Evolutionary conservation across 2,329 filamentous ascomycete species (phyloP).

Genomic region (Ophiostoma sp.): DNA sequence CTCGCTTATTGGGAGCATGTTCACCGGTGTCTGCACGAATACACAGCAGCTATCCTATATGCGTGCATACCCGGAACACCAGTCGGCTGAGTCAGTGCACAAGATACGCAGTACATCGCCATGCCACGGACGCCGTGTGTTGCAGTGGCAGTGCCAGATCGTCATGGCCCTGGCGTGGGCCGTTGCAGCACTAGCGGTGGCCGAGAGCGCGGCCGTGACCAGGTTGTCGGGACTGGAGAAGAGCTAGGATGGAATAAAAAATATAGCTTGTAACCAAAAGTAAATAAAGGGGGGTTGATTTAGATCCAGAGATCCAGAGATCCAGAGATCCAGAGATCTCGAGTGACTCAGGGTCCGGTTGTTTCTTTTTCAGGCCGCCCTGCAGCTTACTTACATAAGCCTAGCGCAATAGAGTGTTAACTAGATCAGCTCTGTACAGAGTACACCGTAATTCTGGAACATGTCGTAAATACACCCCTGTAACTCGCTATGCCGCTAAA

Average conservation of each 20-base stretch:
- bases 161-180: not conserved
- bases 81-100: not conserved
- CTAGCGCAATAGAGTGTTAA: not conserved
- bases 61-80: not conserved
- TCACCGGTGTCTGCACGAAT: not conserved
- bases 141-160: not conserved
- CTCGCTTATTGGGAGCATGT: not conserved
- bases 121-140: not conserved
- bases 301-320: slow-evolving; percentile 1
- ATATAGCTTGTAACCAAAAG: not conserved
- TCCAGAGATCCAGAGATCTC: slow-evolving; percentile 5
- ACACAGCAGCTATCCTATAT: not conserved
- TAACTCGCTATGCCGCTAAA: not conserved
- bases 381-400: slow-evolving; percentile 10
- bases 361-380: not conserved
- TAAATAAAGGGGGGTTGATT: not conserved
- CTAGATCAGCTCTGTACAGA: too few species aligned
- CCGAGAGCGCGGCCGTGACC: not conserved
- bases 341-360: not conserved
- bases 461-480: not conserved
- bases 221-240: slow-evolving; percentile 3
- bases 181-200: slow-evolving; percentile 9
- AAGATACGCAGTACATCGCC: not conserved
- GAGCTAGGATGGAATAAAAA: not conserved
- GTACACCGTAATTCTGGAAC: not conserved